Conservation (phyloP, 495 filamentous ascomycete species). For the Astrothelium subdiscretum region DNA sequence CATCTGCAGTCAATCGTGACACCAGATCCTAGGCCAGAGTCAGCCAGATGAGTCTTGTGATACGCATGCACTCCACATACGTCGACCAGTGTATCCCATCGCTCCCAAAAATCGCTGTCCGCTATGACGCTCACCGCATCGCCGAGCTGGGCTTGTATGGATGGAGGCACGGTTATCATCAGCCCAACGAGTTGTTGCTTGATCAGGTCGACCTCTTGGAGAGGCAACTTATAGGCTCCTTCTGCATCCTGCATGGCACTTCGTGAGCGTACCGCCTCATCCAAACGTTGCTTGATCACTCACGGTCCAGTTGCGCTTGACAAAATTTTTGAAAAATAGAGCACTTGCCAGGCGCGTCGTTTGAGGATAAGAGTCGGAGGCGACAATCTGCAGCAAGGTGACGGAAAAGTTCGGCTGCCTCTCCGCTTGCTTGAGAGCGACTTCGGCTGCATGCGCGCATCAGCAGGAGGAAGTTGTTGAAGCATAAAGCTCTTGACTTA, state of each 20-base stretch:
- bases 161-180: conserved; percentile 83
- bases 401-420: conserved; percentile 74
- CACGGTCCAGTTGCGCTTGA: conserved; percentile 78
- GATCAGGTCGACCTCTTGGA: conserved; percentile 71
- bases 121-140: conserved; percentile 95
- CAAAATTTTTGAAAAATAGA: conserved; percentile 96
- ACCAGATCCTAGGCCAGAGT: conserved; percentile 59
- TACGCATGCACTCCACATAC: conserved; percentile 29
- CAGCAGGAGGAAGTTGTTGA: conserved; percentile 5
- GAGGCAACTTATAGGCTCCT: conserved; percentile 73
- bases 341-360: conserved; percentile 83
- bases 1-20: conserved; percentile 63
- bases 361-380: conserved; percentile 49
- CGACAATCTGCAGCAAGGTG: conserved; percentile 76
- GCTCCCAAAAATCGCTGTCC: conserved; percentile 91
- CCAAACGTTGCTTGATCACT: conserved; percentile 17
- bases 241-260: conserved; percentile 57
- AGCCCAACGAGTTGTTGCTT: conserved; percentile 89
- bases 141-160: conserved; percentile 84
- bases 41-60: not conserved
- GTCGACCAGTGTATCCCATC: conserved; percentile 87
- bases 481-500: conserved; percentile 25
- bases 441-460: conserved; percentile 53
- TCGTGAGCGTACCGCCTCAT: not conserved
- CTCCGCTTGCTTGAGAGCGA: conserved; percentile 60